Percentiles rank a stretch among this genome's conserved stretches.
Evolutionary conservation across 495 filamentous ascomycete genomes (phyloP).

Genomic region (Tuber melanosporum): DNA sequence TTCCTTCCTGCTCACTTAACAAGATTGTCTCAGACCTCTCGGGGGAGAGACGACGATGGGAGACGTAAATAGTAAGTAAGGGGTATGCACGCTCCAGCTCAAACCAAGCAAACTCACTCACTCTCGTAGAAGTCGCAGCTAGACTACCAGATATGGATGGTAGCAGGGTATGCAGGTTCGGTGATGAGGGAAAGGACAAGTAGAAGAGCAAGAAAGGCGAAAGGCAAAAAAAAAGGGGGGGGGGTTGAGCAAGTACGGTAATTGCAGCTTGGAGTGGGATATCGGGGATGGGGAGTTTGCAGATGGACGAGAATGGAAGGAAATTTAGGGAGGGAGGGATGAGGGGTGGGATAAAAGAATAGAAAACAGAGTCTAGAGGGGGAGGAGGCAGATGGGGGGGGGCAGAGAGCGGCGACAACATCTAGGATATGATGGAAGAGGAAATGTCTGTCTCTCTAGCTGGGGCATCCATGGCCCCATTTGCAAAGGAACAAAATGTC

Average conservation of each 20-base stretch:
- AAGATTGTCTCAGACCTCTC: slow-evolving; percentile 13
- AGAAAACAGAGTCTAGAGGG: slow-evolving; percentile 6
- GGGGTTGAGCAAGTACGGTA: slow-evolving; percentile 7
- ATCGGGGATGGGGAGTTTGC: not conserved
- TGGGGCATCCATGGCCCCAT: slow-evolving; percentile 14
- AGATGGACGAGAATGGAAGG: slow-evolving; percentile 6
- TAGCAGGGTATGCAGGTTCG: slow-evolving; percentile 1
- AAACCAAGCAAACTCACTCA: slow-evolving; percentile 16
- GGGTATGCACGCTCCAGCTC: slow-evolving; percentile 27
- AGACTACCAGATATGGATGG: slow-evolving; percentile 20
- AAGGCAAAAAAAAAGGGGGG: not conserved
- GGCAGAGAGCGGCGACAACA: slow-evolving; percentile 19
- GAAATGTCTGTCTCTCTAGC: slow-evolving; percentile 14
- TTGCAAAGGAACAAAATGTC: slow-evolving; percentile 10
- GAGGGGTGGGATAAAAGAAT: slow-evolving; percentile 2
- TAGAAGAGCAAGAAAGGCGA: slow-evolving; percentile 13
- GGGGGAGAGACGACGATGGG: slow-evolving; percentile 16
- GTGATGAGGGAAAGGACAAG: slow-evolving; percentile 7
- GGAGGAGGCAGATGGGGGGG: slow-evolving; percentile 13
- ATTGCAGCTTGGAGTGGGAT: not conserved
- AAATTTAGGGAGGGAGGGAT: slow-evolving; percentile 7
- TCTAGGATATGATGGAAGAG: slow-evolving; percentile 11
- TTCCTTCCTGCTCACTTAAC: not conserved
- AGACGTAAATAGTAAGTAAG: slow-evolving; percentile 21
- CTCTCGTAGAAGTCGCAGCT: slow-evolving; percentile 28